Percentiles rank a stretch among this genome's conserved stretches.
These are phyloP conservation scores for Boletus sp. DNA, from an alignment of 768 basidiomycete genomes.

Conservation along the genomic window DNA sequence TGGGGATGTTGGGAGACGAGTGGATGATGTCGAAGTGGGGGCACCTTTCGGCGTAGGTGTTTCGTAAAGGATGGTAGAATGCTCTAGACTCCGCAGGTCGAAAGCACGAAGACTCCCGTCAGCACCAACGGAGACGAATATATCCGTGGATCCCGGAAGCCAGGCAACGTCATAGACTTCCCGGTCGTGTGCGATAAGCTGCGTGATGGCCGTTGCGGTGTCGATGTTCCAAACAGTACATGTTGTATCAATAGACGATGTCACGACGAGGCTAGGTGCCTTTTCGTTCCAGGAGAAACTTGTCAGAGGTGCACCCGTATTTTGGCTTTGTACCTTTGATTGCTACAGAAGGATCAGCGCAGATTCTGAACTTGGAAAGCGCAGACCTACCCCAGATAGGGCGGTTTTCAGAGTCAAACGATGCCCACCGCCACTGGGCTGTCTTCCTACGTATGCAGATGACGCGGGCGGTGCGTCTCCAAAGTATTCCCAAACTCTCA, in stretches of 20 bases:
- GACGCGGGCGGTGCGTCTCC: conserved; percentile 57
- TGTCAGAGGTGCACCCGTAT: conserved; percentile 85
- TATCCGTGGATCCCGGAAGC: conserved; percentile 92
- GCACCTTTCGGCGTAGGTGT: conserved; percentile 76
- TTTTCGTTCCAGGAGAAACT: conserved; percentile 98
- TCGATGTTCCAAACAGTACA: conserved; percentile 99
- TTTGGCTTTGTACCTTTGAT: conserved; percentile 86
- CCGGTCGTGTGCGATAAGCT: conserved; percentile 95
- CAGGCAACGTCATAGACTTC: conserved; percentile 99
- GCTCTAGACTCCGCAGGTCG: conserved; percentile 93
- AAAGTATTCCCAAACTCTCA: conserved; percentile 88
- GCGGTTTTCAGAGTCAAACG: conserved; percentile 71
- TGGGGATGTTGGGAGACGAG: conserved; percentile 74
- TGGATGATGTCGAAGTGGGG: conserved; percentile 53
- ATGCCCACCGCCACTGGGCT: conserved; percentile 53
- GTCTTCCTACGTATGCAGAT: conserved; percentile 70
- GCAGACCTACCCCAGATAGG: conserved; percentile 67
- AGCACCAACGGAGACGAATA: conserved; percentile 97
- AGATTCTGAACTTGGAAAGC: conserved; percentile 1
- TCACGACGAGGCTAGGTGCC: conserved; percentile 86
- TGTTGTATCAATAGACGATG: conserved; percentile 97
- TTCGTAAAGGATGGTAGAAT: conserved; percentile 98
- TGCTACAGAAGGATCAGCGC: conserved; percentile 44
- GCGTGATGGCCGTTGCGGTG: conserved; percentile 88
- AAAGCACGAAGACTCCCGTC: conserved; percentile 96